Conservation (phyloP, 2,329 filamentous ascomycete genomes). For the Trichophyton verrucosum region DNA sequence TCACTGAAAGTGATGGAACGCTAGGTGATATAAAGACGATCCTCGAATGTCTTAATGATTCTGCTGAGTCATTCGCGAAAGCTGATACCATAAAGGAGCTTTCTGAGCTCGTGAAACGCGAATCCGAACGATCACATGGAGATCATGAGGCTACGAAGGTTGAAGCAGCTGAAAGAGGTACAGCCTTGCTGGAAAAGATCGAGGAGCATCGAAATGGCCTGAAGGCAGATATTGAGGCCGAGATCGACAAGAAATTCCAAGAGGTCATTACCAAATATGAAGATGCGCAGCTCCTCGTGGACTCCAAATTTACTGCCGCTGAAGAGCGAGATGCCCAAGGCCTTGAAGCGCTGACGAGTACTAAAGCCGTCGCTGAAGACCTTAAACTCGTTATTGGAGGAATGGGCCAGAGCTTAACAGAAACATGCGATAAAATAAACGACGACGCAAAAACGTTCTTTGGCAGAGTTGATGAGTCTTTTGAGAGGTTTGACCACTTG, state of each 20-base stretch:
- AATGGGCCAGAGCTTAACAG: slow-evolving; percentile 65
- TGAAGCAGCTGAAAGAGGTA: slow-evolving; percentile 55
- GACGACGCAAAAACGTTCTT: slow-evolving; percentile 82
- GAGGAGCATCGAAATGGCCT: slow-evolving; percentile 46
- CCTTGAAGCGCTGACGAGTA: slow-evolving; percentile 59
- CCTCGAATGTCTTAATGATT: slow-evolving; percentile 57
- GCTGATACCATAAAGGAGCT: slow-evolving; percentile 57
- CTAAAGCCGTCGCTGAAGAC: slow-evolving; percentile 73
- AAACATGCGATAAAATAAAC: slow-evolving; percentile 74
- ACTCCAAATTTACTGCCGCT: slow-evolving; percentile 59
- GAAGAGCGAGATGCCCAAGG: slow-evolving; percentile 63
- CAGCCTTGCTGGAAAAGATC: slow-evolving; percentile 45
- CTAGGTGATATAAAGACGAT: slow-evolving; percentile 43
- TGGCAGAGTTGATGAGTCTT: slow-evolving; percentile 65
- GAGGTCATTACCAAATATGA: slow-evolving; percentile 81
- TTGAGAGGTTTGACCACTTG: slow-evolving; percentile 58
- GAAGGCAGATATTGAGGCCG: slow-evolving; percentile 41
- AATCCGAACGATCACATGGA: slow-evolving; percentile 77
- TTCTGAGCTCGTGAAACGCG: slow-evolving; percentile 62
- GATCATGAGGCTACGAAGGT: slow-evolving; percentile 68
- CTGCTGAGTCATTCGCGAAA: slow-evolving; percentile 34
- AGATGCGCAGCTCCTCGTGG: slow-evolving; percentile 61
- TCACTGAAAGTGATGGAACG: slow-evolving; percentile 61
- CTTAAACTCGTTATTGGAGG: slow-evolving; percentile 76
- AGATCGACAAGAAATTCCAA: slow-evolving; percentile 64